Base-by-base conservation (phyloP, 306 rosid species). In the Prunus mira region DNA sequence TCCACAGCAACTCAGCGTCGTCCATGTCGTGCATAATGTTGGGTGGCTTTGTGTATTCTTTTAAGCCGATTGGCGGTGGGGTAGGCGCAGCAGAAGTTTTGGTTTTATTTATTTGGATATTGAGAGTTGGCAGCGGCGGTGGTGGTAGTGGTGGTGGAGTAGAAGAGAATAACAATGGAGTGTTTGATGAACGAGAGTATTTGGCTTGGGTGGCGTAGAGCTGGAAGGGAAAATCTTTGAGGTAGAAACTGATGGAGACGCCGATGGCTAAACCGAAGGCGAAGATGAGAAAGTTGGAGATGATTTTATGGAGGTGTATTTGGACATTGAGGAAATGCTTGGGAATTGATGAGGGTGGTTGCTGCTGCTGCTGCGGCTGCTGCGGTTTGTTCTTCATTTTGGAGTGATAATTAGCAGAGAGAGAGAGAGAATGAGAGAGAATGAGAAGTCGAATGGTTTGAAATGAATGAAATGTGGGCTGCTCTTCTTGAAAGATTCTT, bases 1-100 rank as follows among this genome's bases (percentile, higher is more conserved):
- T 88, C 97, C 93, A 83, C 4, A 92, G 41, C 80, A 95, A 82
- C 77, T 95, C 99, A 7, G 82, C 83, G 25, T 95, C 99, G 17
- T 52, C 75, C 97, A 92, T 89, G 28, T 84, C 86, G 74, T 90
- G 97, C 88, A 83, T 78, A 0, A 72, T 79, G 2, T 38, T 67
- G 0, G 92, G 84, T 32, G 86, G 80, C 12, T 76, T 82, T 41
- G 85, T 54, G 68, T 73, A 88, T 1, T 86, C 86, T 18, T 3
- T 82, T 73, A 86, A 67, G 3, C 81, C 91, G 0, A 62, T 66
- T 27, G 81, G 83, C 18, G 55, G 67, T 10, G 20, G 6, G 6
- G 25, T 17, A 3, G 28, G 13, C 57, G 77, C 18, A 20, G 78
- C 22, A 13, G 47, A n/a, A 22, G 65, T 10, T 49, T 56, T 15